phyloP scores from a whole-genome alignment of 1,139 yeast species.

The Yamadazyma jaroonii region DNA sequence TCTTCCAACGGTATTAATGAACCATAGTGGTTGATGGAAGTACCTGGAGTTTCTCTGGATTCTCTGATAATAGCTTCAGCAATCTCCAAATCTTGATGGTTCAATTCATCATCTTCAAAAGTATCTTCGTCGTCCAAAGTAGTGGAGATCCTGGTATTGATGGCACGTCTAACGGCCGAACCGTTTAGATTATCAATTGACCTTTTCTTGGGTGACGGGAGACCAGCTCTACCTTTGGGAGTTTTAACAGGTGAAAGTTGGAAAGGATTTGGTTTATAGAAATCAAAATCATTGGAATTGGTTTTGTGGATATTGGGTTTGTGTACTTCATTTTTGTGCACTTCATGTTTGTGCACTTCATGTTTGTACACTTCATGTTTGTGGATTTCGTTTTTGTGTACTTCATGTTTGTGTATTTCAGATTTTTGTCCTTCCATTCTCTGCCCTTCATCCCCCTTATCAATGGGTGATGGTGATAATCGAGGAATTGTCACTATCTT shows the following conservation, averaged over 20 bases:
- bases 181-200: slow-evolving; percentile 38
- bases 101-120: slow-evolving; percentile 25
- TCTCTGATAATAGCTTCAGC: slow-evolving; percentile 42
- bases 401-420: too few species aligned
- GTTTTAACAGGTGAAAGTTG: slow-evolving; percentile 28
- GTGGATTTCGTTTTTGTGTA: too few species aligned
- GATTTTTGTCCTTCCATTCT: slow-evolving; percentile 13
- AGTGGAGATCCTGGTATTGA: slow-evolving; percentile 27
- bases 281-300: too few species aligned
- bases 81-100: slow-evolving; percentile 37
- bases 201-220: slow-evolving; percentile 44
- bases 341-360: too few species aligned
- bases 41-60: slow-evolving; percentile 18
- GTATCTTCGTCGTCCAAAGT: slow-evolving; percentile 35
- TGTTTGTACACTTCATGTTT: too few species aligned
- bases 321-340: too few species aligned
- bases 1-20: slow-evolving; percentile 32
- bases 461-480: slow-evolving; percentile 8
- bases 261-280: too few species aligned
- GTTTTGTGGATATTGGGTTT: too few species aligned
- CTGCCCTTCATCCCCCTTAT: slow-evolving; percentile 8
- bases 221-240: slow-evolving; percentile 47
- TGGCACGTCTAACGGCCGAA: slow-evolving; percentile 53
- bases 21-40: slow-evolving; percentile 19
- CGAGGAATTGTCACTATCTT: neutral